Conservation (phyloP, 169 alveolate species). For the Plasmodium yoelii region DNA sequence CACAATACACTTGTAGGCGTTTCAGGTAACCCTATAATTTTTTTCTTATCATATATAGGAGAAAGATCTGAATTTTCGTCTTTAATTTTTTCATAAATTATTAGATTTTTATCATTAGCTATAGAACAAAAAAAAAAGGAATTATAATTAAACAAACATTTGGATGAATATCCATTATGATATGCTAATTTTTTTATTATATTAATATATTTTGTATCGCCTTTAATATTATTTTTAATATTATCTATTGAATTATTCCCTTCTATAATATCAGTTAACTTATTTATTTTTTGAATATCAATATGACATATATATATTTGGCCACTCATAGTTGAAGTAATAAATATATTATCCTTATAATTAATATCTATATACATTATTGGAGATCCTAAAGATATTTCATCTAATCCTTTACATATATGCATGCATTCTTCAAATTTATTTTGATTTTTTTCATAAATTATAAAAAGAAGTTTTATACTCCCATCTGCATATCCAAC, state of each 20-base stretch:
- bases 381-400: slow-evolving; percentile 44
- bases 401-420: slow-evolving; percentile 37
- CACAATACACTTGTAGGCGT: slow-evolving; percentile 60
- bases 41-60: slow-evolving; percentile 55
- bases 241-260: slow-evolving; percentile 33
- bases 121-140: slow-evolving; percentile 58
- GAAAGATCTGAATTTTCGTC: neutral
- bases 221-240: slow-evolving; percentile 29
- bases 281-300: slow-evolving; percentile 12
- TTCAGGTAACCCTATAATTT: slow-evolving; percentile 63
- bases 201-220: slow-evolving; percentile 35
- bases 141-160: slow-evolving; percentile 59
- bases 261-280: slow-evolving; percentile 19
- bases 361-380: slow-evolving; percentile 69
- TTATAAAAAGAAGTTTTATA: slow-evolving; percentile 36
- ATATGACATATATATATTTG: slow-evolving; percentile 56
- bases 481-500: slow-evolving; percentile 68
- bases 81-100: slow-evolving; percentile 59
- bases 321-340: slow-evolving; percentile 68
- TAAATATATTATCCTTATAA: slow-evolving; percentile 50
- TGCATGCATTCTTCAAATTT: slow-evolving; percentile 35
- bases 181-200: slow-evolving; percentile 33
- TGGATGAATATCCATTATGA: slow-evolving; percentile 56
- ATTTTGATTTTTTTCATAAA: slow-evolving; percentile 46
- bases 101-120: slow-evolving; percentile 73